These are phyloP conservation scores for Solanum etuberosum DNA, from an alignment of 257 asterid genomes.

Conservation along the genomic window DNA sequence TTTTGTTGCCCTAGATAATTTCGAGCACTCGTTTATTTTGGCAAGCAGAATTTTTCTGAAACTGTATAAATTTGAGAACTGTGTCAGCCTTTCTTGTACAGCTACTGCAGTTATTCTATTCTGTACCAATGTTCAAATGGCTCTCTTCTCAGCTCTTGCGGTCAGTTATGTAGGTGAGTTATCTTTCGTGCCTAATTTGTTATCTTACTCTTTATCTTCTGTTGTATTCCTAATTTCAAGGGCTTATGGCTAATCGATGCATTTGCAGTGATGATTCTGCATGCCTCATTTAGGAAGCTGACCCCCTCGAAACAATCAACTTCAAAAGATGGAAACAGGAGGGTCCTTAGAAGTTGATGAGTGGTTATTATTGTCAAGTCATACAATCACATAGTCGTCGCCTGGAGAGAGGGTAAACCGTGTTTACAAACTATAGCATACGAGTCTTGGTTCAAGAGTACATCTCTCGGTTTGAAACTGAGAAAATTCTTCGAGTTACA, in stretches of 20 bases:
- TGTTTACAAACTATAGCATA: neutral
- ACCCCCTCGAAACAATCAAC: conserved; percentile 47
- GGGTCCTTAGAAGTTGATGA: conserved; percentile 13
- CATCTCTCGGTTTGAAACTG: neutral
- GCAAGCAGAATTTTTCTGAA: neutral
- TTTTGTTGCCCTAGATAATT: neutral
- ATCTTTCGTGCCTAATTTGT: neutral
- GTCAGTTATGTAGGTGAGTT: conserved; percentile 71
- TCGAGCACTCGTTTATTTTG: neutral
- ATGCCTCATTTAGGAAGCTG: conserved; percentile 78
- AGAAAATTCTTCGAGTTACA: neutral
- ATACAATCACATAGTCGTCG: neutral
- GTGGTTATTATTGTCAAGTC: neutral
- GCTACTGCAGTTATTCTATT: conserved; percentile 56
- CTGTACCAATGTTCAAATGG: conserved; percentile 57
- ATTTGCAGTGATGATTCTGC: conserved; percentile 67
- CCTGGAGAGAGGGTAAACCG: neutral
- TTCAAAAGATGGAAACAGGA: conserved; percentile 28
- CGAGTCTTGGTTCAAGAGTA: neutral
- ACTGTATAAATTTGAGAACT: neutral
- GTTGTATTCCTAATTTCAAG: neutral
- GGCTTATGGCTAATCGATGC: neutral
- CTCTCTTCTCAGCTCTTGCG: conserved; percentile 46
- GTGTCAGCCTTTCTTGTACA: conserved; percentile 26
- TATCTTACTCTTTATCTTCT: neutral